Conservation (phyloP, 805 yeast species). For the Candida golubevii region DNA sequence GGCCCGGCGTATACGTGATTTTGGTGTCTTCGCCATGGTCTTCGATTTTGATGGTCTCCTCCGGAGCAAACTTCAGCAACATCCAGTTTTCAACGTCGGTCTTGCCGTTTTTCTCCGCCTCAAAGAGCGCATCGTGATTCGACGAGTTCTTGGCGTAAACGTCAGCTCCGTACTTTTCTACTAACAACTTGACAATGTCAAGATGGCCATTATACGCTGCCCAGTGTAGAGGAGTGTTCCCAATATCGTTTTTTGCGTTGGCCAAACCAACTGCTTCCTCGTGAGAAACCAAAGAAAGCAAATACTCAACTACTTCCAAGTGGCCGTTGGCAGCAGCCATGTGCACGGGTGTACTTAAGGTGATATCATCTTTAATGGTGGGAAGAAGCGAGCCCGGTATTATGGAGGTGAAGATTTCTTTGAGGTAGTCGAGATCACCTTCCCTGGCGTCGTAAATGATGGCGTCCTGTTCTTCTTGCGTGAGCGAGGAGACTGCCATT, state of each 20-base stretch:
- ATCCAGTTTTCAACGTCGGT: slow-evolving; percentile 76
- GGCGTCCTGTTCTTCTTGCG: slow-evolving; percentile 78
- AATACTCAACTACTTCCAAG: slow-evolving; percentile 55
- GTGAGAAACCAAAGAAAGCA: slow-evolving; percentile 46
- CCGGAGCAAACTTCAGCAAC: slow-evolving; percentile 66
- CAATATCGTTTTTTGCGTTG: slow-evolving; percentile 57
- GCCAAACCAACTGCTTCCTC: slow-evolving; percentile 39
- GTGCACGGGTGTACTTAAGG: slow-evolving; percentile 77
- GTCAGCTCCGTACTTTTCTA: slow-evolving; percentile 75
- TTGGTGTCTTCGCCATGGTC: slow-evolving; percentile 39
- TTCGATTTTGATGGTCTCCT: slow-evolving; percentile 45
- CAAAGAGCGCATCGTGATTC: slow-evolving; percentile 81
- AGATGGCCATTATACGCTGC: slow-evolving; percentile 86
- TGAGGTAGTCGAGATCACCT: slow-evolving; percentile 77
- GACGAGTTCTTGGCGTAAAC: slow-evolving; percentile 71
- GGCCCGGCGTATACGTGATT: slow-evolving; percentile 40
- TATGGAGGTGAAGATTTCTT: slow-evolving; percentile 59
- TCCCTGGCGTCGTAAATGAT: slow-evolving; percentile 79
- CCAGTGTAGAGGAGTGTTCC: slow-evolving; percentile 97
- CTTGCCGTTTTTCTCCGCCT: slow-evolving; percentile 77
- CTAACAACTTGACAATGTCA: slow-evolving; percentile 60
- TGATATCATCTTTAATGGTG: slow-evolving; percentile 55
- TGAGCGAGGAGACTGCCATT: slow-evolving; percentile 24
- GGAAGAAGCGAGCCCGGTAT: slow-evolving; percentile 39
- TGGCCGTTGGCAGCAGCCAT: slow-evolving; percentile 98